These are phyloP conservation scores for Circinella umbellata DNA, from an alignment of 371 early-diverging fungal species.

Conservation along the genomic window DNA sequence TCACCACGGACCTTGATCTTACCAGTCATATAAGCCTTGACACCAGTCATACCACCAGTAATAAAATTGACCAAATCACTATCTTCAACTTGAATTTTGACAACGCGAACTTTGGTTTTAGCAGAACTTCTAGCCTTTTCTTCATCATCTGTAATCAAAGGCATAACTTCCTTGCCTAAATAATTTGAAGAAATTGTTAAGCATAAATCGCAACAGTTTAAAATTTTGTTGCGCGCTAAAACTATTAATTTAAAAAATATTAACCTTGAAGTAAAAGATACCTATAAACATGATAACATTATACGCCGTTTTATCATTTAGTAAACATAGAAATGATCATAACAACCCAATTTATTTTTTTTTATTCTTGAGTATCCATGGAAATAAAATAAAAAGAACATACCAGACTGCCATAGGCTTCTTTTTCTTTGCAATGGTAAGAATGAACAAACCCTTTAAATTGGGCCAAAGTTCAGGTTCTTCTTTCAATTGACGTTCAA, in stretches of 20 bases:
- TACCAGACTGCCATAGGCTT: conserved; percentile 47
- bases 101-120: conserved; percentile 32
- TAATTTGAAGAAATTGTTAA: background rate
- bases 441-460: conserved; percentile 46
- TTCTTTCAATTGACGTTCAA: conserved; percentile 45
- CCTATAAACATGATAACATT: conserved; percentile 20
- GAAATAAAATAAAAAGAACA: too few species aligned
- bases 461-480: conserved; percentile 49
- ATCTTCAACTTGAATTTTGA: conserved; percentile 44
- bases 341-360: too few species aligned
- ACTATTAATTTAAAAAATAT: background rate
- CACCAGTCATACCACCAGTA: conserved; percentile 50
- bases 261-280: conserved; percentile 46
- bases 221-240: too few species aligned
- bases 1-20: conserved; percentile 53
- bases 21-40: conserved; percentile 52
- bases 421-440: conserved; percentile 42
- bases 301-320: background rate
- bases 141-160: conserved; percentile 36
- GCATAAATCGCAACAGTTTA: background rate
- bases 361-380: background rate
- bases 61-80: conserved; percentile 45
- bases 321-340: too few species aligned
- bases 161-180: conserved; percentile 34
- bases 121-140: conserved; percentile 23